phyloP scores from a whole-genome alignment of 257 asterid species.

The Solanum ossicruentum region DNA sequence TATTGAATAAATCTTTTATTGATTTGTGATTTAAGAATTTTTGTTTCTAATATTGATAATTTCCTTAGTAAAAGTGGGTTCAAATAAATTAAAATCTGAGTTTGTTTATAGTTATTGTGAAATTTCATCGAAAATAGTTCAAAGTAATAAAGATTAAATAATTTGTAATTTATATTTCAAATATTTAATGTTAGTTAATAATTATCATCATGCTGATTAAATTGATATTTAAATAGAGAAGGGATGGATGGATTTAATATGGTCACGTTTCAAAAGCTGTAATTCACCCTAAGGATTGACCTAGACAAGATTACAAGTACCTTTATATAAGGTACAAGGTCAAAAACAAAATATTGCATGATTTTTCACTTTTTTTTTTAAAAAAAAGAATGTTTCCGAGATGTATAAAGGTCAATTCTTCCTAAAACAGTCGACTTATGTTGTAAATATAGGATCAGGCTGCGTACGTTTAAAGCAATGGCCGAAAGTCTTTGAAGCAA shows the following conservation, averaged over 20 bases:
- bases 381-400: not conserved
- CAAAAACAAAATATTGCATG: not conserved
- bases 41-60: too few species aligned
- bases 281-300: not conserved
- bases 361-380: not conserved
- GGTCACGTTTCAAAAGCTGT: not conserved
- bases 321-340: not conserved
- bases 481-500: too few species aligned
- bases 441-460: too few species aligned
- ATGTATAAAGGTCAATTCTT: not conserved
- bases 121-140: too few species aligned
- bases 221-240: not conserved
- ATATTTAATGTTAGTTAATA: too few species aligned
- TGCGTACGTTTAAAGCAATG: too few species aligned
- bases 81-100: not conserved
- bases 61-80: too few species aligned
- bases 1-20: too few species aligned
- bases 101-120: not conserved
- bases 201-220: not conserved
- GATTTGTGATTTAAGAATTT: too few species aligned
- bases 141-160: not conserved
- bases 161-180: not conserved
- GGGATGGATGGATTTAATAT: rapidly evolving
- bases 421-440: too few species aligned
- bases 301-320: not conserved